Evolutionary conservation across 345 rosid species (phyloP), one percentile per base, ranked within the genome.

Genomic region (Aquilaria malaccensis): DNA sequence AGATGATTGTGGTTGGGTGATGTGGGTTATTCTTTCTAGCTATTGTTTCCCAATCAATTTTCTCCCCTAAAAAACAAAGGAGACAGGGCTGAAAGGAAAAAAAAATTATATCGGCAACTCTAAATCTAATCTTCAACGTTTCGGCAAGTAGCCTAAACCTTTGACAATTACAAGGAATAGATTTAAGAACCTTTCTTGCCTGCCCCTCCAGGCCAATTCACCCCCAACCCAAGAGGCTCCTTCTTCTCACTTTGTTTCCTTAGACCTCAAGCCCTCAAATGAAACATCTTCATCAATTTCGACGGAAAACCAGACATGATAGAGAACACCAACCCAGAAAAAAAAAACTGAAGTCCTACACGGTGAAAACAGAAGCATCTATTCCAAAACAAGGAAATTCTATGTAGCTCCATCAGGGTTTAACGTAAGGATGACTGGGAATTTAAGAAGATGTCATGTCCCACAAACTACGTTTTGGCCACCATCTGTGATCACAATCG

Each of bases 201-300:
- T 22, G 22, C 22, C 22, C 22, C 58, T 69, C 74, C 62, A 33
- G 67, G 67, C 59, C 67, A 67, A 61, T 53, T 57, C 73, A 67
- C 72, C 62, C 54, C 55, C 72, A 62, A 76, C 73, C 72, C 70
- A 62, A 50, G 62, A 71, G 64, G 22, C 59, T 54, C 62, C 60
- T 52, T 7, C 61, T 68, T 50, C 59, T 53, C 30, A 50, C 47
- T 56, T 37, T 66, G 75, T 68, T 71, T 56, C 55, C 74, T 77
- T 82, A 85, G 90, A 85, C 69, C 77, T 81, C 71, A 77, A 74
- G 58, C 70, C 61, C 67, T 73, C 77, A 50, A 74, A 69, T 60
- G 22, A 22, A 22, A 22, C 22, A 22, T 22, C 70, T 67, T 71
- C 74, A 49, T 70, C 62, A 67, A 51, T 46, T 22, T 22, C 22